phyloP scores from a whole-genome alignment of 371 early-diverging fungal genomes.

The Mucor lusitanicus region DNA sequence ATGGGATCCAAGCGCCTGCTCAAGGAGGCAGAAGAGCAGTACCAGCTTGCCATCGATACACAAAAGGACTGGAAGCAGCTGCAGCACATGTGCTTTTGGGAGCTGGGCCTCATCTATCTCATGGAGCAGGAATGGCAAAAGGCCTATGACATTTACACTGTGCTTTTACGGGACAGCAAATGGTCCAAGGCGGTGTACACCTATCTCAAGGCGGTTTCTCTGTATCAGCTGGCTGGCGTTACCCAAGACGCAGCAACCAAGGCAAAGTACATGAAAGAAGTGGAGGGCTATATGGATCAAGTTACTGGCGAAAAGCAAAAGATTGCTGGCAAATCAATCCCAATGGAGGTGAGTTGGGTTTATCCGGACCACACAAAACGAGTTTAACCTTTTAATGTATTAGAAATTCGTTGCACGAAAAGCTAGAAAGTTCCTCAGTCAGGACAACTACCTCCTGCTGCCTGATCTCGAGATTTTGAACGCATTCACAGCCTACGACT shows the following conservation, averaged over 20 bases:
- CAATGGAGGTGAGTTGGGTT: slow-evolving; percentile 59
- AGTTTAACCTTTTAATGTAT: neutral
- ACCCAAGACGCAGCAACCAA: slow-evolving; percentile 9
- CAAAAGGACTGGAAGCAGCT: slow-evolving; percentile 76
- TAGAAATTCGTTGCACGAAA: slow-evolving; percentile 79
- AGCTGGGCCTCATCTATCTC: slow-evolving; percentile 54
- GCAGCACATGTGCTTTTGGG: slow-evolving; percentile 80
- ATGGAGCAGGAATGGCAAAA: slow-evolving; percentile 56
- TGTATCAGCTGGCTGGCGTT: slow-evolving; percentile 38
- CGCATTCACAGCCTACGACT: slow-evolving; percentile 61
- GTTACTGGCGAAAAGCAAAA: slow-evolving; percentile 64
- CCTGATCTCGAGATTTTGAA: slow-evolving; percentile 74
- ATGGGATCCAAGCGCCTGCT: slow-evolving; percentile 50
- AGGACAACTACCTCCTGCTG: slow-evolving; percentile 58
- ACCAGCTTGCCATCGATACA: slow-evolving; percentile 42
- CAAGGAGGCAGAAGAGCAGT: slow-evolving; percentile 53
- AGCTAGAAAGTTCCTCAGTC: slow-evolving; percentile 64
- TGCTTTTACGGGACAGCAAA: slow-evolving; percentile 64
- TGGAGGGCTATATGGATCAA: slow-evolving; percentile 49
- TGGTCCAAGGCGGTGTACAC: slow-evolving; percentile 80
- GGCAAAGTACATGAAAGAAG: slow-evolving; percentile 19
- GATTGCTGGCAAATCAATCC: slow-evolving; percentile 79
- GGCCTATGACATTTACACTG: slow-evolving; percentile 55
- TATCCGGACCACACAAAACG: too few relatives aligned
- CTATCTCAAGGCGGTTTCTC: slow-evolving; percentile 60